Conservation (phyloP, 148 eudicot species). For the Amaranthus cruentus region DNA sequence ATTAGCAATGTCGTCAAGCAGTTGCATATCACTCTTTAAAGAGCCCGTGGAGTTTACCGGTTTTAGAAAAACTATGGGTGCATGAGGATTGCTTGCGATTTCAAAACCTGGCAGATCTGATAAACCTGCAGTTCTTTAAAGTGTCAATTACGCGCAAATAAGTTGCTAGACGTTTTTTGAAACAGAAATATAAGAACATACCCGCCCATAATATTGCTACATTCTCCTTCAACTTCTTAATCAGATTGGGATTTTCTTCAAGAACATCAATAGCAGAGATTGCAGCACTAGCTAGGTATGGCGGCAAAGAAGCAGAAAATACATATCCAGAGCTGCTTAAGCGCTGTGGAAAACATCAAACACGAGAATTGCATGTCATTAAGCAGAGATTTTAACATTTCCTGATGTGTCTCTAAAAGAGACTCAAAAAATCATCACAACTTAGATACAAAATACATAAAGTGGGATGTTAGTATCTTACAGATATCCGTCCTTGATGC, state of each 20-base stretch:
- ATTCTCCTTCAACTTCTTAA: slow-evolving; percentile 58
- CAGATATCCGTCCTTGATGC: too few species aligned
- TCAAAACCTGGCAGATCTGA: slow-evolving; percentile 58
- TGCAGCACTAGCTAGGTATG: slow-evolving; percentile 91
- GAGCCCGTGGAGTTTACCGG: slow-evolving; percentile 62
- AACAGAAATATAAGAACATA: slow-evolving; percentile 23
- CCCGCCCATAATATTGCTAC: slow-evolving; percentile 60
- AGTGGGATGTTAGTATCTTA: too few species aligned
- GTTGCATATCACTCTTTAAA: slow-evolving; percentile 47
- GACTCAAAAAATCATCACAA: neutral
- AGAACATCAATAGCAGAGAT: slow-evolving; percentile 85
- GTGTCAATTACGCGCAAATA: slow-evolving; percentile 11
- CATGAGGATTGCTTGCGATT: slow-evolving; percentile 60
- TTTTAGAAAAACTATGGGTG: slow-evolving; percentile 69
- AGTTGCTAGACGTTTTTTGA: too few species aligned
- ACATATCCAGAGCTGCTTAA: slow-evolving; percentile 96
- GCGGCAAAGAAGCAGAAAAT: slow-evolving; percentile 97
- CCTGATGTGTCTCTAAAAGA: neutral
- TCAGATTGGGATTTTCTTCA: slow-evolving; percentile 67
- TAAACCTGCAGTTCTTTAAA: slow-evolving; percentile 47
- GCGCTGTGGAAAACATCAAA: slow-evolving; percentile 46
- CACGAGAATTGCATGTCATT: neutral
- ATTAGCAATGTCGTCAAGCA: slow-evolving; percentile 74
- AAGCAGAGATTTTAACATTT: neutral
- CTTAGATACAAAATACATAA: too few species aligned